Base-by-base conservation (phyloP, 805 yeast species). In the Spathaspora hagerdaliae region DNA sequence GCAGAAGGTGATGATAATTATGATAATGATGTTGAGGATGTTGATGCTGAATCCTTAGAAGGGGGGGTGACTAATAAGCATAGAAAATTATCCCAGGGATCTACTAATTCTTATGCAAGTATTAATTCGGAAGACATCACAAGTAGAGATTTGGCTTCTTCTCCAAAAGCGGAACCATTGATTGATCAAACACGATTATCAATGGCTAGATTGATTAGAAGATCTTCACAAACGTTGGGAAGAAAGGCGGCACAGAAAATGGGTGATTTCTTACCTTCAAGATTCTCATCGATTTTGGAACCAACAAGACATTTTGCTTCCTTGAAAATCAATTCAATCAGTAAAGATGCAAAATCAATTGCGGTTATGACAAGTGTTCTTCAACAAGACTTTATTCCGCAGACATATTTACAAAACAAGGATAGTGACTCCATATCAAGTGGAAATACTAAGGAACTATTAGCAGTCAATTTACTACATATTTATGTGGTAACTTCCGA, bases 281-380 rank as follows among this genome's bases (percentile, higher is more conserved):
- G 86, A 44, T 82, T 91, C 35, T 80, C 88, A 9, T 87, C 96
- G 2, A 83, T 91, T 47, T 69, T 91, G 55, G 97, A 91, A 58
- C 95, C 97, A 11, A 80, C 87, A 19, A 76, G 99, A 51, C 96
- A 91, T 59, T 94, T 88, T 73, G 97, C 98, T 0, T 87, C 82
- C 43, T 73, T 92, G 52, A 90, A 87, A 60, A 75, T 92, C 15
- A 67, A 60, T 38, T 58, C 69, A n/a, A 49, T 58, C 19, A 63
- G 65, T 27, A 68, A 67, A 47, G 75, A 71, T 49, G 68, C 69
- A 33, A 69, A 66, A 48, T 60, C 79, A 48, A 55, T 70, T 47
- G 70, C 76, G 6, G 79, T 80, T 2, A 75, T 83, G 50, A 64
- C 56, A 41, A 64, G 53, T 42, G 67, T 62, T 38, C 27, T 65